A percentile compares a stretch with the other conserved stretches of the same genome.
phyloP scores from a whole-genome alignment of 805 yeast species.

The Saccharomyces paradoxus region DNA sequence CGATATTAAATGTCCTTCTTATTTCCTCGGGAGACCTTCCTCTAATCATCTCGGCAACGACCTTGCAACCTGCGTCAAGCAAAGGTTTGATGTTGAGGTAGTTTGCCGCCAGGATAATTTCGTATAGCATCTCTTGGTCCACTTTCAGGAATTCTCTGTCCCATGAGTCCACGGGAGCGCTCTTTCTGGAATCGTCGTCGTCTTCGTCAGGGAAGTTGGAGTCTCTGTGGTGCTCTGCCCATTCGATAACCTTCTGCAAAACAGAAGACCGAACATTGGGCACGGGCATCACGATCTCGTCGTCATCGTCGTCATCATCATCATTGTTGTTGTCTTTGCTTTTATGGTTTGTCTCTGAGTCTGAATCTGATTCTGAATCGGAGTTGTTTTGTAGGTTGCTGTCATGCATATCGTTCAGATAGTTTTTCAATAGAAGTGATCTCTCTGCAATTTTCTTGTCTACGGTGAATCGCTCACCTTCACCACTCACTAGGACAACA shows the following conservation, averaged over 20 bases:
- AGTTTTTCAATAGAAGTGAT: constrained; percentile 75
- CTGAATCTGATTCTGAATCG: constrained; percentile 35
- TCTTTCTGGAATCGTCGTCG: constrained; percentile 75
- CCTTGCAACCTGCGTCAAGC: constrained; percentile 70
- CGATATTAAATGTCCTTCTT: constrained; percentile 70
- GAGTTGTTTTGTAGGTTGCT: constrained; percentile 49
- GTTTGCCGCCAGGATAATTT: constrained; percentile 74
- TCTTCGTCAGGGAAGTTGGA: constrained; percentile 68
- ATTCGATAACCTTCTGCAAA: constrained; percentile 82
- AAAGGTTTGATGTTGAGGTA: constrained; percentile 68
- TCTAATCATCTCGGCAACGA: constrained; percentile 77
- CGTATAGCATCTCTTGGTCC: constrained; percentile 84
- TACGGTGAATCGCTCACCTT: constrained; percentile 70
- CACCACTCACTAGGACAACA: constrained; percentile 63
- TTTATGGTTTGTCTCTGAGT: constrained; percentile 20
- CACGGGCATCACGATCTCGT: constrained; percentile 73
- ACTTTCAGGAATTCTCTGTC: constrained; percentile 89
- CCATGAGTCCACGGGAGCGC: constrained; percentile 94
- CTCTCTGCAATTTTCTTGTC: constrained; percentile 79
- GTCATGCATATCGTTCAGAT: constrained; percentile 64
- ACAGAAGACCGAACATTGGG: constrained; percentile 87
- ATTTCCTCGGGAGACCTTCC: constrained; percentile 75
- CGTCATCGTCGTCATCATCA: constrained; percentile 46
- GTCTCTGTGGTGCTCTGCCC: constrained; percentile 93
- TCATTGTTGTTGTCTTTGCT: constrained; percentile 39